Evolutionary conservation across 495 filamentous ascomycete species (phyloP).

Genomic region (Aspergillus wentii): DNA sequence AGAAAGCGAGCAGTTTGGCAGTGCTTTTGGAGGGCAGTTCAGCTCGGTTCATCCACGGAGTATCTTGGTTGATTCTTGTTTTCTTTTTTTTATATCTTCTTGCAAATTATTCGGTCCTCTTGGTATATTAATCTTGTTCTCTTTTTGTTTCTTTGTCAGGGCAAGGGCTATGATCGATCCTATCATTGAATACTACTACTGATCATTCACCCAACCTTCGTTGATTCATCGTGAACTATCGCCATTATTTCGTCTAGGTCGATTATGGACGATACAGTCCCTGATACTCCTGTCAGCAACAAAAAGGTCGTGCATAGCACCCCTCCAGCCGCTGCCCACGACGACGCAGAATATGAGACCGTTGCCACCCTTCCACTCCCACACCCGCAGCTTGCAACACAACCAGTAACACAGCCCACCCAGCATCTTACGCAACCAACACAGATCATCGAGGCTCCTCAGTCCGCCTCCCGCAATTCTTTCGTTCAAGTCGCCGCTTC

Average conservation of each 20-base stretch:
- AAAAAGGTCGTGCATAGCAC: slow-evolving; percentile 37
- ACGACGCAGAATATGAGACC: slow-evolving; percentile 48
- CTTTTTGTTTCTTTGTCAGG: slow-evolving; percentile 1
- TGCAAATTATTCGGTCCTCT: too few relatives aligned
- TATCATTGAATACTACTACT: too few relatives aligned
- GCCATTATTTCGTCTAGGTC: not conserved
- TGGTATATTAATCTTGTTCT: too few relatives aligned
- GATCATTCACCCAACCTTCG: too few relatives aligned
- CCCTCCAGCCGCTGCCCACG: slow-evolving; percentile 15
- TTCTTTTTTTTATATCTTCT: not conserved
- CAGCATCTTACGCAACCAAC: slow-evolving; percentile 65
- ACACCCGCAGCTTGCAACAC: slow-evolving; percentile 18
- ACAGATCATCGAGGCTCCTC: slow-evolving; percentile 51
- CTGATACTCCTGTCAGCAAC: slow-evolving; percentile 44
- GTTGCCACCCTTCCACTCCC: slow-evolving; percentile 54
- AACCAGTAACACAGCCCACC: slow-evolving; percentile 27
- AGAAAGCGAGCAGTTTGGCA: too few relatives aligned
- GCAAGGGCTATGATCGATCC: too few relatives aligned
- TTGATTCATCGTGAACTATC: too few relatives aligned
- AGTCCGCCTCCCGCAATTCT: slow-evolving; percentile 30
- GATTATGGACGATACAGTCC: slow-evolving; percentile 38
- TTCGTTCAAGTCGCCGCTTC: slow-evolving; percentile 79
- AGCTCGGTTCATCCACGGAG: too few relatives aligned
- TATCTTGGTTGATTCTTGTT: slow-evolving; percentile 13
- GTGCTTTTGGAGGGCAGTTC: too few relatives aligned